Evolutionary conservation across 345 rosid species (phyloP), one percentile per base, ranked within the genome.

Genomic region (Cardamine chenopodiifolia): DNA sequence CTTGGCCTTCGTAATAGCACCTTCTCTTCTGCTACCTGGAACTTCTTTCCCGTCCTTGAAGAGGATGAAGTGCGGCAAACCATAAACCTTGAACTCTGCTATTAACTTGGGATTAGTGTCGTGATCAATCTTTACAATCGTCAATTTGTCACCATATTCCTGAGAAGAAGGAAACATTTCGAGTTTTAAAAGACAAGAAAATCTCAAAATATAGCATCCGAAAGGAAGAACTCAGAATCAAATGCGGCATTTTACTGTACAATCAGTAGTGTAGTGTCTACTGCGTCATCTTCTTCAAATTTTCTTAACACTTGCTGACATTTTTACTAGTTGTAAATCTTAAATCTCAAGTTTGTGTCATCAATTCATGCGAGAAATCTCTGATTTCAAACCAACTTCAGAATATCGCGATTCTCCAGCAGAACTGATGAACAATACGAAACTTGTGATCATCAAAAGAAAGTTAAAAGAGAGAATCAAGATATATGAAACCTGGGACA

Each of bases 11-110:
- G 94, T 86, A 42, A 92, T 87, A 18, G 96, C 96, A 49, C 96
- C 96, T 84, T 92, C 97, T 79, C 88, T 88, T 70, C 97, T 80
- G 82, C 96, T 92, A 67, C 83, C 86, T 4, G 92, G 77, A 56
- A 92, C 88, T 80, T 86, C 93, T 55, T 86, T 71, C 54, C 96
- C 96, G 22, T 86, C 77, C 81, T 88, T 87, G 81, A 92, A 92
- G 72, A 90, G 86, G 48, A 90, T 86, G 80, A 92, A 73, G 45
- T 86, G 70, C 1, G 97, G 97, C 83, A 92, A 86, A 44, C 97
- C 96, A 49, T 89, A 92, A 23, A 89, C 90, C 78, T 90, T 86
- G 73, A 74, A 90, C 18, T 92, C 85, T 23, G 87, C 74, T 40
- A 92, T 92, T 23, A 92, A 57, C 34, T 75, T 62, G 1, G 92